Conservation (phyloP, 768 basidiomycete species). For the Gloeopeniophorella convolvens region DNA sequence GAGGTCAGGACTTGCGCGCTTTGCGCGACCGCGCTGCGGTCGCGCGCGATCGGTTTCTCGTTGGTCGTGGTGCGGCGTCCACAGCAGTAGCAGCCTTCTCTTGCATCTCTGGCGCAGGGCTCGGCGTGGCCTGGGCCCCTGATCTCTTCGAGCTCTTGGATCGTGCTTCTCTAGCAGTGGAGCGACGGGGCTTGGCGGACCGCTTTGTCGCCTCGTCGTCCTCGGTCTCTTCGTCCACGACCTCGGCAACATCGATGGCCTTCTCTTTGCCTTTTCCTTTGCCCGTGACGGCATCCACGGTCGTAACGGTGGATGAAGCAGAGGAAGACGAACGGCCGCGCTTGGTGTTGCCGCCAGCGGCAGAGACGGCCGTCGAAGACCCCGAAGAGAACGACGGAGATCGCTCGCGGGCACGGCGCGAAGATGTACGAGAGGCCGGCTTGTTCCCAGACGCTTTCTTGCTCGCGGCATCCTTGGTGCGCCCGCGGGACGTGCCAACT, state of each 20-base stretch:
- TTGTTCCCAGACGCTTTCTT: conserved; percentile 1
- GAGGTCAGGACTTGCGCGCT: conserved; percentile 10
- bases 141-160: conserved; percentile 8
- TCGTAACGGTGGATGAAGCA: conserved; percentile 15
- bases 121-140: neutral
- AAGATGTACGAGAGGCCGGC: conserved; percentile 6
- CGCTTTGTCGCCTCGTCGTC: conserved; percentile 4
- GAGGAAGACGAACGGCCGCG: conserved; percentile 20
- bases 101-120: too few relatives aligned
- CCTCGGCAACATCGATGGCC: neutral
- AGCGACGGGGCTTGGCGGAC: neutral
- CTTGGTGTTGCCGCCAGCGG: conserved; percentile 5
- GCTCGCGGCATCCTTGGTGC: conserved; percentile 1
- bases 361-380: conserved; percentile 17
- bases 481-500: conserved; percentile 2
- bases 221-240: conserved; percentile 8
- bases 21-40: conserved; percentile 17
- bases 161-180: neutral
- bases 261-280: conserved; percentile 20
- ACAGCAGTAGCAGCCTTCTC: too few relatives aligned
- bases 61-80: conserved; percentile 10
- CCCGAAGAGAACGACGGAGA: conserved; percentile 15
- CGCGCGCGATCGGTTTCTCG: conserved; percentile 10
- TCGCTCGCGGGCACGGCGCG: conserved; percentile 10
- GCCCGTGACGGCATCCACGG: neutral